Evolutionary conservation across 106 monocot species (phyloP), one percentile per base, ranked within the genome.

Genomic region (Acorus calamus): DNA sequence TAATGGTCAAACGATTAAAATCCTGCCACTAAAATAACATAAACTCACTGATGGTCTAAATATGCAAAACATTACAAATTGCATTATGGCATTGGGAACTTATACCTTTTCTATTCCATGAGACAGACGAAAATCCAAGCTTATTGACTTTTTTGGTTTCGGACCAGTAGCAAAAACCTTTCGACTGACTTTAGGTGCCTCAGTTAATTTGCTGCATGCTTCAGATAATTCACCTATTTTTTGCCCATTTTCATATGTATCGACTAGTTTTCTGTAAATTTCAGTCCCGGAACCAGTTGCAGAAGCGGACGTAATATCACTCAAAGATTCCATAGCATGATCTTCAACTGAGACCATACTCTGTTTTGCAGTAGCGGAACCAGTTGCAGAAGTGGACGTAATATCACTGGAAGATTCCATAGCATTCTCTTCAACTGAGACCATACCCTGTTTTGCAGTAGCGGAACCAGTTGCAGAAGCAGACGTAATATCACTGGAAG

Each of bases 51-150:
- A 28, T 28, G 28, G 28, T 28, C 28, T 28, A 28, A 28, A 28
- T 28, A 28, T 28, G 28, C 28, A 28, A 28, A 28, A 28, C 28
- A 28, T 28, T 28, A 28, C 0, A 28, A 28, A 28, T 28, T 28
- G 28, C 28, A 28, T 28, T 28, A 28, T 28, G 28, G 28, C 28
- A 28, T 28, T 28, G 28, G 28, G 28, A 28, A 28, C 28, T 28
- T 28, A 28, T 76, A 90, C 94, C 86, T 79, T 75, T 69, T 82
- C 72, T 59, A 94, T 90, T 76, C 94, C 94, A 60, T 84, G 69
- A 45, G 89, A 89, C 50, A 94, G 71, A 60, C 89, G 79, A 51
- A 89, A 73, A 84, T 94, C 94, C 76, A 94, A 78, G 80, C 86
- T 89, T 66, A 94, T 83, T 66, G 86, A 81, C 70, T 86, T 89